phyloP scores from a whole-genome alignment of 306 rosid genomes.

The Castanea crenata region DNA sequence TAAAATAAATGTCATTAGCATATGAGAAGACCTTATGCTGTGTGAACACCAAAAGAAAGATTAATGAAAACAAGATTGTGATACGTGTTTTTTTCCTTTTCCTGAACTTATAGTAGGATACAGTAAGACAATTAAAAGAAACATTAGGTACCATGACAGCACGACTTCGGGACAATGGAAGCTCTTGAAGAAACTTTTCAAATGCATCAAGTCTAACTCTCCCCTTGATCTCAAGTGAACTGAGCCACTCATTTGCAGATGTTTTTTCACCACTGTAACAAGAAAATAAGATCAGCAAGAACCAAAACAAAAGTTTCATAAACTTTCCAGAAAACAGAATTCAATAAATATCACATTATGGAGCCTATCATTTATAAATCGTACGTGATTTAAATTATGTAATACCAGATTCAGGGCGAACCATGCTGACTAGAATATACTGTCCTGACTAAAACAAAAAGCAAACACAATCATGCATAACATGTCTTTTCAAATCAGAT shows the following conservation, averaged over 20 bases:
- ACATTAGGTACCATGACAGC: constrained; percentile 91
- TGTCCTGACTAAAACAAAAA: too few relatives aligned
- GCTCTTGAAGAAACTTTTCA: constrained; percentile 87
- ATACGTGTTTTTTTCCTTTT: background rate
- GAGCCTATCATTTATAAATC: background rate
- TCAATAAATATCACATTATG: background rate
- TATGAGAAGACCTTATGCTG: background rate
- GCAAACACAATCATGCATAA: too few relatives aligned
- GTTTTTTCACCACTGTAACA: constrained; percentile 81
- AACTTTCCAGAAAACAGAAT: background rate
- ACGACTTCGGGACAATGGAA: constrained; percentile 83
- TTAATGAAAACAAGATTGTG: background rate
- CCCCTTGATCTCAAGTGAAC: constrained; percentile 86
- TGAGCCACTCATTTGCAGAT: constrained; percentile 78
- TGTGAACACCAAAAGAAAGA: background rate
- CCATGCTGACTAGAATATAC: too few relatives aligned
- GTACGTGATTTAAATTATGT: too few relatives aligned
- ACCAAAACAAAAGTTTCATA: background rate
- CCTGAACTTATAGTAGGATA: constrained; percentile 1
- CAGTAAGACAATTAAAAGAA: constrained; percentile 43
- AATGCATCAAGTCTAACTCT: constrained; percentile 92
- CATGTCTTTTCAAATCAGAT: too few relatives aligned
- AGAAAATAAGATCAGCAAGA: constrained; percentile 28
- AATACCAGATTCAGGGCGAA: too few relatives aligned
- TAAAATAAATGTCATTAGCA: background rate